phyloP scores from a whole-genome alignment of 495 filamentous ascomycete genomes.

The Daldinia concentrica region DNA sequence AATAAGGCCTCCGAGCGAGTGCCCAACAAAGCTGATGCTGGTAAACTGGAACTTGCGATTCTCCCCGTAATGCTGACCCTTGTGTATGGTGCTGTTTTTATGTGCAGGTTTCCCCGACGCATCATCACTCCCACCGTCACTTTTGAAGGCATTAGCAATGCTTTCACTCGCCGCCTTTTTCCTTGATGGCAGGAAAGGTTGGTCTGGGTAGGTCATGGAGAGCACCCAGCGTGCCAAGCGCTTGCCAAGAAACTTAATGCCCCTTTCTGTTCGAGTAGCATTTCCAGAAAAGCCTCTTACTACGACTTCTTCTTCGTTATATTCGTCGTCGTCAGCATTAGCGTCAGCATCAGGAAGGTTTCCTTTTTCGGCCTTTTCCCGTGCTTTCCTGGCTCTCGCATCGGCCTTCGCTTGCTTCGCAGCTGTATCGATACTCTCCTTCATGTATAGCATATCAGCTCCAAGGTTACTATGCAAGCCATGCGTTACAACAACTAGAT shows the following conservation, averaged over 20 bases:
- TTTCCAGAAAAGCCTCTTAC: constrained; percentile 93
- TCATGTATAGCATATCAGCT: constrained; percentile 94
- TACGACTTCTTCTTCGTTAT: constrained; percentile 86
- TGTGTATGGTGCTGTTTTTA: constrained; percentile 63
- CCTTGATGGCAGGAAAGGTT: constrained; percentile 79
- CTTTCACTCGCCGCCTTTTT: constrained; percentile 58
- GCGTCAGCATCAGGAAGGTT: constrained; percentile 37
- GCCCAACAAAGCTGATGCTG: constrained; percentile 94
- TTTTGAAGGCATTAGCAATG: constrained; percentile 49
- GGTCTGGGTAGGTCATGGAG: constrained; percentile 89
- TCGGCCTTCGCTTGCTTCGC: constrained; percentile 73
- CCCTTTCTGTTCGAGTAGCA: constrained; percentile 86
- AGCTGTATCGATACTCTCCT: constrained; percentile 92
- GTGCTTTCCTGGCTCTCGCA: constrained; percentile 64
- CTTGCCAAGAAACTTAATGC: constrained; percentile 97
- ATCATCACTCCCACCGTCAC: constrained; percentile 43
- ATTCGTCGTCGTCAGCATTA: constrained; percentile 53
- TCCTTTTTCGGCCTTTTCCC: constrained; percentile 45
- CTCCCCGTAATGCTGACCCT: constrained; percentile 44
- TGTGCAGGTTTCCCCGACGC: constrained; percentile 55
- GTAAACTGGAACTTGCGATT: constrained; percentile 84
- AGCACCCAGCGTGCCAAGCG: constrained; percentile 91
- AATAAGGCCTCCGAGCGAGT: constrained; percentile 89
- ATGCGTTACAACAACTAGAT: constrained; percentile 92
- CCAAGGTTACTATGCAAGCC: constrained; percentile 97